These are phyloP conservation scores for Iberis pinnata DNA, from an alignment of 345 rosid genomes.

Conservation along the genomic window DNA sequence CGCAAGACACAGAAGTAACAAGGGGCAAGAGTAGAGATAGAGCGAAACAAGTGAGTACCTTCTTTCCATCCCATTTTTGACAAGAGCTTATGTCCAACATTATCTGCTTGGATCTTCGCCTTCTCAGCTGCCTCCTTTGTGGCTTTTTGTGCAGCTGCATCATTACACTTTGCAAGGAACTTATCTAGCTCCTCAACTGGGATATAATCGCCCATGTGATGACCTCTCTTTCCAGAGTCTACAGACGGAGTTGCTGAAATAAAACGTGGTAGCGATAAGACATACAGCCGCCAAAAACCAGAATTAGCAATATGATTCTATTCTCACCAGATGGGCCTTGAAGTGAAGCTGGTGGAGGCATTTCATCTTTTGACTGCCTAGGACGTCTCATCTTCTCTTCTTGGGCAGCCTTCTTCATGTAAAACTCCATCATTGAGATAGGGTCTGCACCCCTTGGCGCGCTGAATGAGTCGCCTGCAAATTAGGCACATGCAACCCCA, in stretches of 20 bases:
- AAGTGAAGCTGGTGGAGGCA: conserved; percentile 96
- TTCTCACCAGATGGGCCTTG: conserved; percentile 48
- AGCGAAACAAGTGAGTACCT: conserved; percentile 43
- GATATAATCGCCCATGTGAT: conserved; percentile 99
- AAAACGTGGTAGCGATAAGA: conserved; percentile 14
- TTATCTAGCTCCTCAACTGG: conserved; percentile 89
- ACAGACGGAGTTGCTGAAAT: conserved; percentile 29
- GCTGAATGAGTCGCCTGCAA: conserved; percentile 36
- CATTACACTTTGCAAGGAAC: conserved; percentile 77
- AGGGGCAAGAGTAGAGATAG: conserved; percentile 26
- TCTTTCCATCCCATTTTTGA: conserved; percentile 99
- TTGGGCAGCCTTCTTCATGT: conserved; percentile 93
- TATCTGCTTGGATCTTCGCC: conserved; percentile 88
- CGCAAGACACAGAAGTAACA: conserved; percentile 29
- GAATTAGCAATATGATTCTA: conserved; percentile 14
- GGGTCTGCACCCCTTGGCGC: conserved; percentile 57
- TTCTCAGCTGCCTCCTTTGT: conserved; percentile 65
- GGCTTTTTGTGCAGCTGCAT: conserved; percentile 58
- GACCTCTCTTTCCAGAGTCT: conserved; percentile 61
- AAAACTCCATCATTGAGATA: conserved; percentile 96
- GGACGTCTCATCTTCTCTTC: conserved; percentile 93
- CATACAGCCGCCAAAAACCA: conserved; percentile 12
- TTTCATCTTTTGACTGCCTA: conserved; percentile 93
- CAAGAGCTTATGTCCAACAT: conserved; percentile 88
- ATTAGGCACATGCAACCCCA: conserved; percentile 7